Base-by-base conservation (phyloP, 2,329 filamentous ascomycete genomes). In the Neurospora crassa region DNA sequence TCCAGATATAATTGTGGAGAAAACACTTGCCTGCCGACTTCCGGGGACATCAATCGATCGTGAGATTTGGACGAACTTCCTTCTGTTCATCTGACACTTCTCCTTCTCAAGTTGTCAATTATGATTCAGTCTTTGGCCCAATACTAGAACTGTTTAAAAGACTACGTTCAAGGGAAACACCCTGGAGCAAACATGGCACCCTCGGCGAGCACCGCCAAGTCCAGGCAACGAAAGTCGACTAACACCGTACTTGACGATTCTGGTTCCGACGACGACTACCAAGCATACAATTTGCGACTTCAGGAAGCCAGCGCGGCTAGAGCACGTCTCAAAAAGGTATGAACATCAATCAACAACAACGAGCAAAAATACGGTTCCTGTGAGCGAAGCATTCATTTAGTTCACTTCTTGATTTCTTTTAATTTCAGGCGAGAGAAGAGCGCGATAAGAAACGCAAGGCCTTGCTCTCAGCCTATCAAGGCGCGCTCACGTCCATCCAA, bases 391-490 rank as follows among this genome's bases (percentile, higher is more conserved):
- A 37, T 2, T 37, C 34, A 8, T 37, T 37, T 8, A 37, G 34
- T 37, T 8, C 34, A 37, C 5, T 37, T 37, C 34, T 37, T 37
- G 53, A 63, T 63, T 7, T 24, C 14, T 24, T 12, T 10, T 14
- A 40, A 40, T 29, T 20, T 6, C 37, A 75, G 73, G 75, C 74
- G 20, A 72, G 73, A 67, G 70, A 75, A 70, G 47, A 41, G 40
- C 75, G 74, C 11, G 73, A 76, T 70, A 71, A 72, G 24, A 72
- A 74, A 37, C 75, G 74, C 37, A 42, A 71, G 8, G 73, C 72
- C 20, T 63, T 76, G 24, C 43, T 67, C 18, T 29, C 71, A 24
- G 75, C 72, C 11, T 73, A 74, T 67, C 70, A 68, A 2, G 7
- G 43, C 18, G 67, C 73, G 40, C 70, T 76, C 45, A 67, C 70